These are phyloP conservation scores for Neopestalotiopsis sp. DNA, from an alignment of 2,329 filamentous ascomycete genomes.

Conservation along the genomic window DNA sequence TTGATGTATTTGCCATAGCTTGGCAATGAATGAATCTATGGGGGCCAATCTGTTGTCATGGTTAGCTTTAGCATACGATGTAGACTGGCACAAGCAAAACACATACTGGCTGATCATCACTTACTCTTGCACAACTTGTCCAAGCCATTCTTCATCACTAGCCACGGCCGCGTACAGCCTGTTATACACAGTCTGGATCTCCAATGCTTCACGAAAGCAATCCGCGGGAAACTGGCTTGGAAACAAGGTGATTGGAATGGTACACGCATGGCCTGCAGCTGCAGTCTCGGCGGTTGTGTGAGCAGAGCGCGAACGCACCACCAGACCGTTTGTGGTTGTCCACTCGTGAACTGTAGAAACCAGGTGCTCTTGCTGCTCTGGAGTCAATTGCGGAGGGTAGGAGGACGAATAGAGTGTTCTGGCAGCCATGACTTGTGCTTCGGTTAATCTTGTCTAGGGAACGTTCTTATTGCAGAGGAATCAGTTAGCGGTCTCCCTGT, in stretches of 20 bases:
- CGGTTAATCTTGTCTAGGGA: too few species aligned
- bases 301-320: conserved; percentile 78
- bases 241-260: conserved; percentile 90
- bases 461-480: too few species aligned
- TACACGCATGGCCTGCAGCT: conserved; percentile 78
- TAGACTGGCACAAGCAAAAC: background rate
- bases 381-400: background rate
- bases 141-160: conserved; percentile 81
- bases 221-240: conserved; percentile 84
- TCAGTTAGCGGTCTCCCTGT: too few species aligned
- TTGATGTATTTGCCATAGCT: conserved; percentile 86
- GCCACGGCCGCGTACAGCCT: conserved; percentile 89
- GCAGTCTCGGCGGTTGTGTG: conserved; percentile 64
- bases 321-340: conserved; percentile 86
- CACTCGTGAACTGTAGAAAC: conserved; percentile 84
- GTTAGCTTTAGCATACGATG: conserved; percentile 16
- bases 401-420: background rate
- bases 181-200: conserved; percentile 85
- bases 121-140: conserved; percentile 82
- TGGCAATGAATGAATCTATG: conserved; percentile 90
- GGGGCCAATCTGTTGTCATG: conserved; percentile 70
- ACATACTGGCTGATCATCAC: conserved; percentile 39
- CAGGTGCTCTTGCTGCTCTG: conserved; percentile 44
- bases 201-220: conserved; percentile 82
- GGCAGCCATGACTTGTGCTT: background rate